Conservation (phyloP, 2,329 filamentous ascomycete genomes). For the Fusarium sp. region DNA sequence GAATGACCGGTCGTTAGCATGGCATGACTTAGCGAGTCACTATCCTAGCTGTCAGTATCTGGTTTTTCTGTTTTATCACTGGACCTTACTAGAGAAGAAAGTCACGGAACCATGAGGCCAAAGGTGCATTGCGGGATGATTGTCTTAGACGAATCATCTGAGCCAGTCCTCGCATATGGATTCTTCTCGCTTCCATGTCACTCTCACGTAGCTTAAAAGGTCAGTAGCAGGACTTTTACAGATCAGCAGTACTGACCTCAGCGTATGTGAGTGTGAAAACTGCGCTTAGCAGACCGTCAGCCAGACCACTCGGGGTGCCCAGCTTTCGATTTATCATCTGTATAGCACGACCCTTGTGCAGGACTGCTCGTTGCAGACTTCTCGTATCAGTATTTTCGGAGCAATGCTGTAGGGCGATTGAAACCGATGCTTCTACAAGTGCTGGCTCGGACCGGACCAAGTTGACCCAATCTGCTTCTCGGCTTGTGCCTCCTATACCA, state of each 20-base stretch:
- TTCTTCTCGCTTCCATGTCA: slow-evolving; percentile 9
- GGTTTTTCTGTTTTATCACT: accelerated
- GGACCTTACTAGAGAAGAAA: slow-evolving; percentile 10
- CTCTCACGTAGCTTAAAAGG: slow-evolving; percentile 22
- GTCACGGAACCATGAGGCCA: slow-evolving; percentile 14
- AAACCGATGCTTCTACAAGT: slow-evolving; percentile 41
- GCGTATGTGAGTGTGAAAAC: slow-evolving; percentile 37
- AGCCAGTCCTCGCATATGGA: slow-evolving; percentile 28
- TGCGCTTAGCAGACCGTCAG: slow-evolving; percentile 35
- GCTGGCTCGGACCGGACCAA: slow-evolving; percentile 41
- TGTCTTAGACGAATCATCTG: slow-evolving; percentile 21
- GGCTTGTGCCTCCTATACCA: background rate
- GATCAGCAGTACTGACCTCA: slow-evolving; percentile 1
- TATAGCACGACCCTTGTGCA: slow-evolving; percentile 28
- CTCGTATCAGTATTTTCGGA: background rate
- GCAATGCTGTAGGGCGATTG: slow-evolving; percentile 27
- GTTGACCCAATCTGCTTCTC: slow-evolving; percentile 24
- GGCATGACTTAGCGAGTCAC: slow-evolving; percentile 31
- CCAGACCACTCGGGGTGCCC: background rate
- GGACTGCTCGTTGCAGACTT: background rate
- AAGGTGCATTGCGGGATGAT: background rate
- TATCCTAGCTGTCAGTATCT: background rate
- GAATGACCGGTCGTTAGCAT: background rate
- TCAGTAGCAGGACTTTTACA: accelerated
- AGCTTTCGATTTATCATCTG: slow-evolving; percentile 28